These are phyloP conservation scores for Exserohilum turcica DNA, from an alignment of 2,329 filamentous ascomycete genomes.

Conservation along the genomic window DNA sequence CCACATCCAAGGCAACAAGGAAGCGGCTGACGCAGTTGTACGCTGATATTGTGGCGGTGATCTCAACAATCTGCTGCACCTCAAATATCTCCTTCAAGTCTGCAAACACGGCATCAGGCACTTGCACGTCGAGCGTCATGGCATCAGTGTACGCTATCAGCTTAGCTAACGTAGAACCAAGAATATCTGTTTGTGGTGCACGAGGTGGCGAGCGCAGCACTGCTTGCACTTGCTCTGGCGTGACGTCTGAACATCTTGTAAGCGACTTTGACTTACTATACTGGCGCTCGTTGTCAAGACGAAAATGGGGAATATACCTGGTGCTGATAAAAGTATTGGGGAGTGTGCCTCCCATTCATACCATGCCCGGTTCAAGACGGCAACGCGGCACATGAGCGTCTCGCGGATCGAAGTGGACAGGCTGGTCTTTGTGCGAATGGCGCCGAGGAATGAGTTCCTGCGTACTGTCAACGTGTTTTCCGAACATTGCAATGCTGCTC, in stretches of 20 bases:
- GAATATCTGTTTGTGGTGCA: constrained; percentile 8
- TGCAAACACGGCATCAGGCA: constrained; percentile 71
- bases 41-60: constrained; percentile 76
- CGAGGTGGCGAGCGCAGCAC: constrained; percentile 31
- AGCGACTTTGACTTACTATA: not conserved
- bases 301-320: constrained; percentile 9
- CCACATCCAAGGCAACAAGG: constrained; percentile 76
- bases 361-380: constrained; percentile 78
- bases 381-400: constrained; percentile 79
- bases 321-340: constrained; percentile 59
- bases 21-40: constrained; percentile 89
- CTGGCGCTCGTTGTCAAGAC: too few relatives aligned
- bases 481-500: not conserved
- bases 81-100: constrained; percentile 65
- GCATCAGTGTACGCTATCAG: constrained; percentile 78
- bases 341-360: constrained; percentile 85
- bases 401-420: constrained; percentile 66
- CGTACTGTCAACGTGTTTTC: not conserved
- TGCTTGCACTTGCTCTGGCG: constrained; percentile 52
- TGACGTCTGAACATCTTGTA: constrained; percentile 60
- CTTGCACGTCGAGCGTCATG: constrained; percentile 77
- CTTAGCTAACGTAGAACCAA: constrained; percentile 68
- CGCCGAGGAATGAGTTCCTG: constrained; percentile 61
- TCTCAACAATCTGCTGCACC: constrained; percentile 77
- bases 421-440: constrained; percentile 60